These are phyloP conservation scores for Pisolithus microcarpus DNA, from an alignment of 768 basidiomycete genomes.

Conservation along the genomic window DNA sequence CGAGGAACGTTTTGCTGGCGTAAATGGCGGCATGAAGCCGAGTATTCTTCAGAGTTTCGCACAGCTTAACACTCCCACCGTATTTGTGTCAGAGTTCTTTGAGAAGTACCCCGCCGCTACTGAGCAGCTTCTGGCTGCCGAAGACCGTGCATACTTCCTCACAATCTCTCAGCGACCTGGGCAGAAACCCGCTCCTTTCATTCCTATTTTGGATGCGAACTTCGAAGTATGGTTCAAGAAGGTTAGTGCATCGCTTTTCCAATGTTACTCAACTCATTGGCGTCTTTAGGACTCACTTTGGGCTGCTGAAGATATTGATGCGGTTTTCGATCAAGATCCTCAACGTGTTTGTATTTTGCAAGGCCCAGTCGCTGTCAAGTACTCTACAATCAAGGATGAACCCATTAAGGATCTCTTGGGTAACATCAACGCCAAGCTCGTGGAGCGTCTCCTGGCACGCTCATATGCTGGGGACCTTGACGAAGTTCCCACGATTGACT, in stretches of 20 bases:
- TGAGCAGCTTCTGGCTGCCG: constrained; percentile 81
- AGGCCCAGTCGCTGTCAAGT: constrained; percentile 91
- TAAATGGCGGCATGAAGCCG: constrained; percentile 72
- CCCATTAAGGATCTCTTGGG: constrained; percentile 90
- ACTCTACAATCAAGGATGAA: constrained; percentile 83
- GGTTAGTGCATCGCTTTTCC: constrained; percentile 35
- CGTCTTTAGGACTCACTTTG: constrained; percentile 80
- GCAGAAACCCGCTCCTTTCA: constrained; percentile 98
- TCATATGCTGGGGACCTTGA: constrained; percentile 71
- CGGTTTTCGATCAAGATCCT: constrained; percentile 97
- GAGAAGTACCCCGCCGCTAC: constrained; percentile 73
- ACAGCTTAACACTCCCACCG: constrained; percentile 72
- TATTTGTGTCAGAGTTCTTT: constrained; percentile 81
- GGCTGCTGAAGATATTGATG: constrained; percentile 97
- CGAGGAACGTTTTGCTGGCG: constrained; percentile 91
- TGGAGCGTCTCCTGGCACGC: constrained; percentile 68
- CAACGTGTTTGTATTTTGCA: constrained; percentile 97
- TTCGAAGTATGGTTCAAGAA: constrained; percentile 99
- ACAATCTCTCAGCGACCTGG: constrained; percentile 92
- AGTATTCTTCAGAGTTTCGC: constrained; percentile 82
- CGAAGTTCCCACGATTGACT: constrained; percentile 76
- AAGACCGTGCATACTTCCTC: constrained; percentile 94
- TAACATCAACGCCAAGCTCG: constrained; percentile 73
- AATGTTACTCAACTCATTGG: constrained; percentile 7
- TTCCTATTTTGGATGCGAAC: constrained; percentile 85